These are phyloP conservation scores for Phalaenopsis aphrodite DNA, from an alignment of 106 monocot species.

Conservation along the genomic window DNA sequence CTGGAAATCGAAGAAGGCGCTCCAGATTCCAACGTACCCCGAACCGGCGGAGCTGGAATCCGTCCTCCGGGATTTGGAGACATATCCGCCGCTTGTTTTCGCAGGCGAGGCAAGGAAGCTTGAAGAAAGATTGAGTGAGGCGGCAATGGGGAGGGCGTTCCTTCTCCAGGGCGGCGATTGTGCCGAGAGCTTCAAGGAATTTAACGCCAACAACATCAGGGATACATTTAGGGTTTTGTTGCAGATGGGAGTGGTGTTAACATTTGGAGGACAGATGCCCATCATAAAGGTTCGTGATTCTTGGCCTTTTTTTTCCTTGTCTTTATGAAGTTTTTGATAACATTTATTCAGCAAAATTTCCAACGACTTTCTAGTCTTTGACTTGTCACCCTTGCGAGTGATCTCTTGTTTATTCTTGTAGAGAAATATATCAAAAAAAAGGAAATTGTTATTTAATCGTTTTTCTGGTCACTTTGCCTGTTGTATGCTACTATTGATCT, in stretches of 20 bases:
- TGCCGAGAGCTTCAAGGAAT: conserved; percentile 86
- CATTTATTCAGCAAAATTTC: too few species aligned
- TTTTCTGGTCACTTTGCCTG: too few species aligned
- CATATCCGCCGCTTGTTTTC: conserved; percentile 60
- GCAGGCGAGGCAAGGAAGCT: conserved; percentile 71
- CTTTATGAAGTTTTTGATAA: background rate
- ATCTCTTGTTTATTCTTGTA: background rate
- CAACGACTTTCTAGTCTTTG: too few species aligned
- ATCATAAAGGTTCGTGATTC: conserved; percentile 7
- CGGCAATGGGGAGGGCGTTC: conserved; percentile 59
- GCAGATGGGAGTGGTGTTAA: conserved; percentile 14
- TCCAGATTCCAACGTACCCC: background rate
- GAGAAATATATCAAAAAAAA: too few species aligned
- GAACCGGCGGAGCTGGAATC: too few species aligned
- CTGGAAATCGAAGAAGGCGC: conserved; percentile 12
- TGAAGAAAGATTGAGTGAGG: conserved; percentile 63
- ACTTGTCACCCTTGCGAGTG: too few species aligned
- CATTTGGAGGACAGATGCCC: conserved; percentile 17
- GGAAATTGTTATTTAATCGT: too few species aligned
- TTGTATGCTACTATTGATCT: too few species aligned
- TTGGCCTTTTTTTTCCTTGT: background rate
- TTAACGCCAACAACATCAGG: conserved; percentile 65
- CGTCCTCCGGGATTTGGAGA: background rate
- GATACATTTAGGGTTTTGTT: conserved; percentile 29
- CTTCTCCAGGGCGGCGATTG: conserved; percentile 77